These are phyloP conservation scores for Cyclostephanos invisitatus DNA, from an alignment of 108 stramenopile genomes.

Conservation along the genomic window DNA sequence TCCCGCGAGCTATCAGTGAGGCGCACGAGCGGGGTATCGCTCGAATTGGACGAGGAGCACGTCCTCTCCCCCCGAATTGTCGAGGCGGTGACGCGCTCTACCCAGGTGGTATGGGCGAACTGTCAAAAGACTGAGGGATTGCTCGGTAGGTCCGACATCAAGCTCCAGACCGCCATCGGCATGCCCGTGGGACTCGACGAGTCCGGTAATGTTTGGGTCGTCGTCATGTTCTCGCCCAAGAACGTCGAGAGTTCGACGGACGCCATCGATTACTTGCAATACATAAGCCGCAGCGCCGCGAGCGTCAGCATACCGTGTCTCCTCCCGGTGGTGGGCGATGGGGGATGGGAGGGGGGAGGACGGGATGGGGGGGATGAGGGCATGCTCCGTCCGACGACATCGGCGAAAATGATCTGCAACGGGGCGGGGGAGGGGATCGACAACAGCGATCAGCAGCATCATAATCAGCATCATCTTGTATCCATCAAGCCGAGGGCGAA, in stretches of 20 bases:
- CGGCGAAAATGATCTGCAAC: conserved; percentile 24
- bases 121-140: conserved; percentile 84
- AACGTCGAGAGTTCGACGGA: conserved; percentile 81
- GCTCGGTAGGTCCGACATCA: conserved; percentile 89
- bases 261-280: conserved; percentile 84
- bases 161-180: conserved; percentile 95
- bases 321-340: conserved; percentile 71
- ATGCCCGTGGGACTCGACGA: conserved; percentile 92
- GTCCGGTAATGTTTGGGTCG: conserved; percentile 87
- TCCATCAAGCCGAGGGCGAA: conserved; percentile 36
- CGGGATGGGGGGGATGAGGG: not conserved
- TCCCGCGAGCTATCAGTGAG: not conserved
- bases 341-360: not conserved
- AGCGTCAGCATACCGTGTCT: conserved; percentile 76
- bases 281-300: conserved; percentile 78
- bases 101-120: conserved; percentile 96
- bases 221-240: conserved; percentile 91
- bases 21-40: not conserved
- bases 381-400: not conserved
- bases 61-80: conserved; percentile 88
- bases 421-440: not conserved
- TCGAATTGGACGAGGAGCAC: conserved; percentile 62
- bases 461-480: conserved; percentile 39
- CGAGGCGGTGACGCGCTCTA: conserved; percentile 88
- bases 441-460: not conserved